Percentiles rank a stretch among this genome's conserved stretches.
Conservation (phyloP, 495 filamentous ascomycete species). For the Penicillium angulare region DNA sequence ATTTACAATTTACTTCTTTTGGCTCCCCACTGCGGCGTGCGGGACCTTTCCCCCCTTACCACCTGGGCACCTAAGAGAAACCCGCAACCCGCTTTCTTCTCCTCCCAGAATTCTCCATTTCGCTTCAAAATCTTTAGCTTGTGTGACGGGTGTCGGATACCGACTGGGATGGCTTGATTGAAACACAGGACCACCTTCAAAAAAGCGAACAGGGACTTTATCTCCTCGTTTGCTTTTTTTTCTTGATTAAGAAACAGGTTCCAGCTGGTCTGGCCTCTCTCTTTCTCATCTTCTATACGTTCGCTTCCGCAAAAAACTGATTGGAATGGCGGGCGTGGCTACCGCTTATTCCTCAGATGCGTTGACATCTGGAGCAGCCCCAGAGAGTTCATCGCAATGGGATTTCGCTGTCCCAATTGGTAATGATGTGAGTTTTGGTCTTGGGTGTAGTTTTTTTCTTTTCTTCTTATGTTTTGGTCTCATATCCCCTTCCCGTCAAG, state of each 20-base stretch:
- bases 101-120: slow-evolving; percentile 9
- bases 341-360: slow-evolving; percentile 44
- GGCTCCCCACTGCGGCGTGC: slow-evolving; percentile 22
- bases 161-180: slow-evolving; percentile 40
- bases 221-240: slow-evolving; percentile 8
- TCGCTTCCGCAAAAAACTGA: slow-evolving; percentile 7
- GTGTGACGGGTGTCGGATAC: slow-evolving; percentile 12
- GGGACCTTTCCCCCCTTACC: slow-evolving; percentile 11
- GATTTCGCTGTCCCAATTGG: slow-evolving; percentile 46
- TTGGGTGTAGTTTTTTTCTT: background rate
- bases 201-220: slow-evolving; percentile 13
- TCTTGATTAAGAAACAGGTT: slow-evolving; percentile 17
- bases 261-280: slow-evolving; percentile 49
- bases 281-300: slow-evolving; percentile 3
- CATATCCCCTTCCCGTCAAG: too few species aligned
- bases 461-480: too few species aligned
- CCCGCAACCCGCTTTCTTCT: too few species aligned
- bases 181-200: slow-evolving; percentile 1
- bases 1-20: slow-evolving; percentile 44
- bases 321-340: slow-evolving; percentile 47
- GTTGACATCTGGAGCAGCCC: slow-evolving; percentile 34
- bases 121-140: background rate
- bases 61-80: slow-evolving; percentile 11
- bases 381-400: slow-evolving; percentile 40
- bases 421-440: slow-evolving; percentile 34